Evolutionary conservation across 1,284 basidiomycete species (phyloP).

Genomic region (Leucoagaricus sp.): DNA sequence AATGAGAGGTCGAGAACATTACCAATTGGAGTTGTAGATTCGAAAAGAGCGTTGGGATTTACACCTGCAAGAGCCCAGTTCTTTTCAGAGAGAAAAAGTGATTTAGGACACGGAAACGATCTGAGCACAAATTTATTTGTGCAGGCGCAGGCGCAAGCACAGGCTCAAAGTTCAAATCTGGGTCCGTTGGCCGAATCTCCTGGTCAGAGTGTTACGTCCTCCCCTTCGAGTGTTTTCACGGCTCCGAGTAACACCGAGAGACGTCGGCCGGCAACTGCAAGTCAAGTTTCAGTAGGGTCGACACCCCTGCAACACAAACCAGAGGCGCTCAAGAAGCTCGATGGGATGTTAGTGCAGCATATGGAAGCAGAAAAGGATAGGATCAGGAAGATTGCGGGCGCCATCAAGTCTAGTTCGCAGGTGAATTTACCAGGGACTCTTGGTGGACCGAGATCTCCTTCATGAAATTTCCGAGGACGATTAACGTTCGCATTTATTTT

Average conservation of each 20-base stretch:
- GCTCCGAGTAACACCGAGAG: slow-evolving; percentile 16
- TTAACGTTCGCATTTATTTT: not conserved
- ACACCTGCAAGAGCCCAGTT: slow-evolving; percentile 35
- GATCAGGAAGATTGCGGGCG: slow-evolving; percentile 66
- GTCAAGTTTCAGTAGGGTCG: slow-evolving; percentile 21
- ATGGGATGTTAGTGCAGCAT: slow-evolving; percentile 74
- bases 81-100: slow-evolving; percentile 39
- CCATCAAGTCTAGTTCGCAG: slow-evolving; percentile 26
- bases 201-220: not conserved
- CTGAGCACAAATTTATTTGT: slow-evolving; percentile 5
- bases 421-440: slow-evolving; percentile 5
- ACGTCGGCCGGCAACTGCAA: slow-evolving; percentile 31
- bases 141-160: slow-evolving; percentile 6
- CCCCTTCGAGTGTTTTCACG: not conserved
- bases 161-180: not conserved
- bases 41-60: slow-evolving; percentile 36
- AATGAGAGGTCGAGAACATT: slow-evolving; percentile 21
- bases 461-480: not conserved
- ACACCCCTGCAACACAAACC: slow-evolving; percentile 27
- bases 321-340: slow-evolving; percentile 62
- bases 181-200: not conserved
- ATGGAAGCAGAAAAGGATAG: slow-evolving; percentile 75
- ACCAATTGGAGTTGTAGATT: slow-evolving; percentile 24
- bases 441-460: not conserved
- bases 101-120: slow-evolving; percentile 32